Percentiles rank a stretch among this genome's conserved stretches.
Conservation (phyloP, 768 basidiomycete species). For the Leccinum olivaceopallidum region DNA sequence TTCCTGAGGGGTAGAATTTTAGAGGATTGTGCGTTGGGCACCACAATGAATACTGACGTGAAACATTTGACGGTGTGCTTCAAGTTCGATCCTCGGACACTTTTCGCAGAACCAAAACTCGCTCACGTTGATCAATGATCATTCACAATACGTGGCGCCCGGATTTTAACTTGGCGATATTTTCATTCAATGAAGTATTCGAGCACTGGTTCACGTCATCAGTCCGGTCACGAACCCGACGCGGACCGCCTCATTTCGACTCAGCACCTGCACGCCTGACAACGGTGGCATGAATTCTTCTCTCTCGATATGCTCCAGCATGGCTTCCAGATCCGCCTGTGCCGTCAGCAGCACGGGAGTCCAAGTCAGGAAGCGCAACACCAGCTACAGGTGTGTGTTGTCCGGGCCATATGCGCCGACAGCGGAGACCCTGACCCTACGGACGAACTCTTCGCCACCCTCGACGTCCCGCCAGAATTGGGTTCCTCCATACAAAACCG, state of each 20-base stretch:
- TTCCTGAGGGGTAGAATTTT: slow-evolving; percentile 14
- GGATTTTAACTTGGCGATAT: too few relatives aligned
- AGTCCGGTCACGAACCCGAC: slow-evolving; percentile 74
- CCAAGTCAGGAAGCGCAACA: slow-evolving; percentile 86
- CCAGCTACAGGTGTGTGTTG: slow-evolving; percentile 80
- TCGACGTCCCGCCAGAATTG: slow-evolving; percentile 2
- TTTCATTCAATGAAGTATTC: too few relatives aligned
- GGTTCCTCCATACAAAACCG: slow-evolving; percentile 90
- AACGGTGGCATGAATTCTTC: slow-evolving; percentile 85
- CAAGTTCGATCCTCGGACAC: slow-evolving; percentile 47
- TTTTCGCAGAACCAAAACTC: too few relatives aligned
- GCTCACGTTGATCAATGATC: too few relatives aligned
- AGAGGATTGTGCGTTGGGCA: neutral
- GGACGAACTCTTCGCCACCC: neutral
- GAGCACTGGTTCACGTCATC: too few relatives aligned
- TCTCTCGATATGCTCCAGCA: slow-evolving; percentile 79
- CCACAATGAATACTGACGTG: slow-evolving; percentile 43
- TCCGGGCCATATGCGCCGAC: slow-evolving; percentile 63
- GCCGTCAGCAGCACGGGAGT: slow-evolving; percentile 68
- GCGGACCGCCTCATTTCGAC: slow-evolving; percentile 86
- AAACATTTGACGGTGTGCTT: slow-evolving; percentile 61
- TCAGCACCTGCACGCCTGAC: slow-evolving; percentile 86
- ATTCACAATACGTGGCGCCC: too few relatives aligned
- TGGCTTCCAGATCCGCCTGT: slow-evolving; percentile 67
- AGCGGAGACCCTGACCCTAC: slow-evolving; percentile 32